A percentile compares a stretch with the other conserved stretches of the same genome.
Conservation (phyloP, 2,329 filamentous ascomycete species). For the Peltaster fructicola region DNA sequence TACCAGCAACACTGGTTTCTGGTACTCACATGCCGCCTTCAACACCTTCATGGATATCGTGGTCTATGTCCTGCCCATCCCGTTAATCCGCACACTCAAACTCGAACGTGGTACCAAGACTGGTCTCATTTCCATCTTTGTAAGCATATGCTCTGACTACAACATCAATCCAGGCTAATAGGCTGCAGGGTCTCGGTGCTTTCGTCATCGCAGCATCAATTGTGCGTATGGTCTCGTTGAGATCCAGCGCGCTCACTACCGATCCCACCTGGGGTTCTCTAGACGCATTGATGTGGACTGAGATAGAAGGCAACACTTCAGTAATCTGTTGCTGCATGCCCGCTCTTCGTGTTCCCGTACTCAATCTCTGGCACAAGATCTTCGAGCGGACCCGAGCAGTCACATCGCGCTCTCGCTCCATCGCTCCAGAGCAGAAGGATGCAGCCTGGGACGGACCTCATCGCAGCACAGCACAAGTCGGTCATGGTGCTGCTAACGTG, state of each 20-base stretch:
- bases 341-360: constrained; percentile 6
- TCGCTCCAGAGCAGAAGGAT: too few relatives aligned
- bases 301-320: constrained; percentile 12
- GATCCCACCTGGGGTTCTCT: constrained; percentile 13
- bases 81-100: constrained; percentile 11
- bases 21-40: constrained; percentile 13
- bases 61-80: constrained; percentile 15
- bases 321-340: constrained; percentile 13
- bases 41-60: constrained; percentile 14
- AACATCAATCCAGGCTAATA: too few relatives aligned
- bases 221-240: constrained; percentile 11
- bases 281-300: constrained; percentile 11
- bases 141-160: too few relatives aligned
- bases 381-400: too few relatives aligned
- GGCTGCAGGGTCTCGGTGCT: constrained; percentile 10
- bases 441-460: too few relatives aligned
- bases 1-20: constrained; percentile 10
- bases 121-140: constrained; percentile 11
- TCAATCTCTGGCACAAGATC: constrained; percentile 5
- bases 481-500: too few relatives aligned
- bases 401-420: too few relatives aligned
- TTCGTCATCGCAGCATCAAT: constrained; percentile 14
- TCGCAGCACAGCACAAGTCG: too few relatives aligned
- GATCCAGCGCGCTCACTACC: constrained; percentile 5
- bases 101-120: constrained; percentile 8